Base-by-base conservation (phyloP, 108 stramenopile genomes). In the Cafeteria roenbergensis region DNA sequence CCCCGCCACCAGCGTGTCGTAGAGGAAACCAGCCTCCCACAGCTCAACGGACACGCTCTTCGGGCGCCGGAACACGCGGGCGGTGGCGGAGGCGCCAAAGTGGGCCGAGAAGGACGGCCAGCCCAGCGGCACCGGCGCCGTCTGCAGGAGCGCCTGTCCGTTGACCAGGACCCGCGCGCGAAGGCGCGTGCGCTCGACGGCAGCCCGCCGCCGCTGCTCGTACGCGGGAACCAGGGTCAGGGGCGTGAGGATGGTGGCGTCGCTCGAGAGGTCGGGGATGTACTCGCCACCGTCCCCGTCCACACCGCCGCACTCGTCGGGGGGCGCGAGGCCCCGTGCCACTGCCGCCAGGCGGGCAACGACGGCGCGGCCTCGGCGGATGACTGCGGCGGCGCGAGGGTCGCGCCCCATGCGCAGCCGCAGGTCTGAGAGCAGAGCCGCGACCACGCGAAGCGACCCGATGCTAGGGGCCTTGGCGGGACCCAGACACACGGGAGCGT, bases 121-220 rank as follows among this genome's bases (percentile, higher is more conserved):
- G 12, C 17, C 12, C 57, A 57, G 12, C 12, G 42, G 42, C 12
- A 17, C 17, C 17, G 42, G 42, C 42, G 6, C 42, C 12, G 12
- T 48, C 12, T 17, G 42, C 42, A 48, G 42, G 12, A 57, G 56
- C 32, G 12, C 9, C 56, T 33, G 4, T 4, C 56, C 56, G 56
- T 57, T 57, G 8, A 57, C 56, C 8, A 57, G 56, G 56, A 57
- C 56, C 32, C 56, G 56, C 12, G 56, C 14, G 56, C 14, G 14
- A 14, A 32, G 4, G 29, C 32, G 29, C 9, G 56, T 57, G 31
- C 32, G 31, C 56, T 4, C 32, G 32, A 14, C 56, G 32, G 29
- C 31, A 12, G 12, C 9, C 8, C 56, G 56, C 9, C 56, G 56
- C 9, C 9, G 9, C 4, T 4, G 9, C 56, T 57, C 56, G 31